Evolutionary conservation across 2,329 filamentous ascomycete genomes (phyloP), one percentile per base, ranked within the genome.

Genomic region (Colletotrichum horii): DNA sequence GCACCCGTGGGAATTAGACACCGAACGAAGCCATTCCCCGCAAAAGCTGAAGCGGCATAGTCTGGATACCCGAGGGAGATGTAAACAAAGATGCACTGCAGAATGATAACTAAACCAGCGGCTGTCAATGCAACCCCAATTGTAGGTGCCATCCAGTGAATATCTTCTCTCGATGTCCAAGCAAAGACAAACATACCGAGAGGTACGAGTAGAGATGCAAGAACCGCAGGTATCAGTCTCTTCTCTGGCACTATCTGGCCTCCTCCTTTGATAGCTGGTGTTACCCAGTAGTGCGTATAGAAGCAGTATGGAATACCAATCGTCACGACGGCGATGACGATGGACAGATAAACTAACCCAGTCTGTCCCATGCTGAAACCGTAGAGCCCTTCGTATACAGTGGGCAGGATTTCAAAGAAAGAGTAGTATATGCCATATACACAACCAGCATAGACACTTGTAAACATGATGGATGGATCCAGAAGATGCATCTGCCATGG

Each of bases 381-480:
- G 79, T 89, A 88, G 65, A 85, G 80, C 19, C 80, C 80, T 16
- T 81, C 79, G 78, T 87, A 89, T 68, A 88, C 87, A 9, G 88
- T 80, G 2, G 87, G 87, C 75, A 89, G 89, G 1, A 82, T 84
- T 70, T 89, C 87, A 79, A 89, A 89, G 83, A 87, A 89, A 19
- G 85, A 85, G 77, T 89, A 89, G 71, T 84, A 84, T 19, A 80
- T 83, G 15, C 81, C 84, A 71, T 87, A 89, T 30, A 84, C 80
- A 26, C 88, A 80, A 6, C 83, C 82, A 11, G 83, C 85, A 76
- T 88, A 89, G 3, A 86, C 55, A 19, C 75, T 84, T 1, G 83
- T 80, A 72, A 87, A 86, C 80, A 86, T 79, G 81, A 89, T 83
- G 4, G 85, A 83, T 0, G 87, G 87, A 38, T 87, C 85, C 1